Evolutionary conservation across 2,329 filamentous ascomycete species (phyloP).

Genomic region (Septoria linicola): DNA sequence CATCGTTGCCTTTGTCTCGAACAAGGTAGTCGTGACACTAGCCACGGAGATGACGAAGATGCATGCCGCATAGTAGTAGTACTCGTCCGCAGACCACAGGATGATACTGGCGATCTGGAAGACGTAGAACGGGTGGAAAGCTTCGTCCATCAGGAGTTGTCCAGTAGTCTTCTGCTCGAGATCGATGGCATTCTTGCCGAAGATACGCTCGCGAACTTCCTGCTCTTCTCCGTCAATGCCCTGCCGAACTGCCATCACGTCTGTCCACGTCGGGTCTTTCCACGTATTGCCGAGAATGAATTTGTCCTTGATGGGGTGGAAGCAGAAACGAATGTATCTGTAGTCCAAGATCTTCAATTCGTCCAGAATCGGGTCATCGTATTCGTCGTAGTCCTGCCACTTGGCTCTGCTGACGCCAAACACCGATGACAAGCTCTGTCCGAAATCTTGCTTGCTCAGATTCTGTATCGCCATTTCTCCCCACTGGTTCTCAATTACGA

Average conservation of each 20-base stretch:
- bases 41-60: constrained; percentile 94
- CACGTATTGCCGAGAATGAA: constrained; percentile 84
- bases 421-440: constrained; percentile 62
- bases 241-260: constrained; percentile 68
- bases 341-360: constrained; percentile 81
- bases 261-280: constrained; percentile 90
- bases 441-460: constrained; percentile 60
- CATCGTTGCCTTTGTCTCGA: constrained; percentile 94
- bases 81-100: constrained; percentile 92
- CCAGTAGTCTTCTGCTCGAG: constrained; percentile 84
- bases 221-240: constrained; percentile 90
- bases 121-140: constrained; percentile 96
- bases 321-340: constrained; percentile 90
- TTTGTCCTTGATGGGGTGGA: constrained; percentile 83
- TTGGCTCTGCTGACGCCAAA: constrained; percentile 67
- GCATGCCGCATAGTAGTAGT: constrained; percentile 95
- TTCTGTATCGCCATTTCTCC: constrained; percentile 80
- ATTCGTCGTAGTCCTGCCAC: constrained; percentile 67
- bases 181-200: constrained; percentile 86
- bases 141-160: constrained; percentile 87
- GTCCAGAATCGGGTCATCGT: constrained; percentile 71
- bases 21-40: constrained; percentile 82
- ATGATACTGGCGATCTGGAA: constrained; percentile 94
- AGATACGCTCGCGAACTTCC: constrained; percentile 76
- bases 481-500: constrained; percentile 98